A percentile compares a stretch with the other conserved stretches of the same genome.
Conservation (phyloP, 192 early-diverging fungal genomes). For the Backusella morwellensis region DNA sequence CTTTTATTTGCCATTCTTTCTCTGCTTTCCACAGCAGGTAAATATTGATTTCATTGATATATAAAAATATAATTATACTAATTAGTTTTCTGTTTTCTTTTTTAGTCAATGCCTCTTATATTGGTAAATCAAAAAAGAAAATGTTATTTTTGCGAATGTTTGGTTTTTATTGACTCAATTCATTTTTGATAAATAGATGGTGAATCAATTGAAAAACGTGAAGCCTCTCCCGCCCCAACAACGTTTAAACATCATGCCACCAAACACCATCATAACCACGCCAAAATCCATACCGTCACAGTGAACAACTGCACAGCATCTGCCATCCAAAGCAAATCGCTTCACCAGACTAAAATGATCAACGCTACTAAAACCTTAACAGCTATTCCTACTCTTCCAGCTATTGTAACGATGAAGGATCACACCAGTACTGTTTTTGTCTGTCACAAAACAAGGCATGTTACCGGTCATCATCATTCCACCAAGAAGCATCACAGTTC, state of each 20-base stretch:
- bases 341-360: neutral
- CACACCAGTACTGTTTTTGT: neutral
- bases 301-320: neutral
- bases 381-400: neutral
- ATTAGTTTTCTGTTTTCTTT: neutral
- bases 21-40: neutral
- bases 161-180: neutral
- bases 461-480: neutral
- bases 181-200: neutral
- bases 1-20: neutral
- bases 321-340: neutral
- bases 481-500: neutral
- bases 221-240: neutral
- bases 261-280: neutral
- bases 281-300: neutral
- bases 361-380: neutral
- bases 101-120: neutral
- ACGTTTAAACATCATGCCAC: neutral
- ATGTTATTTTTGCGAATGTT: neutral
- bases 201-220: slow-evolving; percentile 4
- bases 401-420: neutral
- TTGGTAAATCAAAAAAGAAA: neutral
- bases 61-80: neutral
- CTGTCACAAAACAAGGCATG: neutral
- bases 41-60: neutral